Percentiles rank a stretch among this genome's conserved stretches.
Conservation (phyloP, 148 eudicot genomes). For the Silene conica region DNA sequence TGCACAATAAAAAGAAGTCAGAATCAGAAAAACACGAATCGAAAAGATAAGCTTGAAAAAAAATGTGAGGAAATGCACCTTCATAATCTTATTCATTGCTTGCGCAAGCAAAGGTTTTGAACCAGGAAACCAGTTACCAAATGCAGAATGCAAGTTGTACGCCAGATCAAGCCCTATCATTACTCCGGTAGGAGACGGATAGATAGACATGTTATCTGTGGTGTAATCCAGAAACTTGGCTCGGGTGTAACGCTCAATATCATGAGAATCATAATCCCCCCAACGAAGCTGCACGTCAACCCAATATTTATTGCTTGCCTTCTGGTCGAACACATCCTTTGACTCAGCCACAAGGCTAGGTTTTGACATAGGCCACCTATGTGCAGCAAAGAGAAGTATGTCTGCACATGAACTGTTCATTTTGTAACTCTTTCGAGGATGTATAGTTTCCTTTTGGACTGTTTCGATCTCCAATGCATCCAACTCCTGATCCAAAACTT, state of each 20-base stretch:
- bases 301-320: conserved; percentile 98
- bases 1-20: conserved; percentile 32
- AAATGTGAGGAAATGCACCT: conserved; percentile 39
- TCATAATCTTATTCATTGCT: conserved; percentile 99
- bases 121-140: conserved; percentile 99
- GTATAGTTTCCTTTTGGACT: conserved; percentile 97
- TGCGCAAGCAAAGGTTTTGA: conserved; percentile 94
- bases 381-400: conserved; percentile 94
- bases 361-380: conserved; percentile 99
- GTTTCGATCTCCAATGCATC: conserved; percentile 98
- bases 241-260: conserved; percentile 93
- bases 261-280: conserved; percentile 99
- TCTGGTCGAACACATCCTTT: conserved; percentile 96
- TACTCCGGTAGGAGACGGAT: conserved; percentile 97
- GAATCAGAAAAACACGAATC: neutral
- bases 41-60: neutral
- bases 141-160: conserved; percentile 98
- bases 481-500: conserved; percentile 93
- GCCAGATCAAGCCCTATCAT: conserved; percentile 98
- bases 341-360: conserved; percentile 97
- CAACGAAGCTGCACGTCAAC: conserved; percentile 98
- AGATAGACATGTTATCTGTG: conserved; percentile 97
- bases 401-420: conserved; percentile 99
- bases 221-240: conserved; percentile 99
- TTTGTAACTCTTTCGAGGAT: conserved; percentile 97